Evolutionary conservation across 1,284 basidiomycete genomes (phyloP).

Genomic region (Moniliella sp.): DNA sequence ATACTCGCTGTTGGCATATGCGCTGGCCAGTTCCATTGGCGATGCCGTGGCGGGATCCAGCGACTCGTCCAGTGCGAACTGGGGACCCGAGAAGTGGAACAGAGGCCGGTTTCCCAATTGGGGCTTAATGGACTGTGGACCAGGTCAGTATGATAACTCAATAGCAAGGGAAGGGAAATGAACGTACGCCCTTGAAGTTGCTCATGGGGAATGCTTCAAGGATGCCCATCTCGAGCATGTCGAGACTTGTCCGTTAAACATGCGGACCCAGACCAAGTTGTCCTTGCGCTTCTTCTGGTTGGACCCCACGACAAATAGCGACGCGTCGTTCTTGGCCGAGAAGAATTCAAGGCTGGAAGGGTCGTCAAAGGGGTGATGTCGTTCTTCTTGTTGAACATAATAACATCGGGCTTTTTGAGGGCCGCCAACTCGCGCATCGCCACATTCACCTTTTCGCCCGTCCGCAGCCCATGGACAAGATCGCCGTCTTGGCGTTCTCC

Average conservation of each 20-base stretch:
- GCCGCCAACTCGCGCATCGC: conserved; percentile 53
- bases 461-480: conserved; percentile 78
- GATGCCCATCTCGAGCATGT: conserved; percentile 84
- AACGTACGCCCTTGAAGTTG: conserved; percentile 58
- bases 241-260: conserved; percentile 69
- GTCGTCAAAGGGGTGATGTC: conserved; percentile 70
- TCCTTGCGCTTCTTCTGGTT: conserved; percentile 85
- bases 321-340: conserved; percentile 78
- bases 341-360: conserved; percentile 64
- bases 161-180: no score
- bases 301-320: conserved; percentile 69
- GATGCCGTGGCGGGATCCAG: no score
- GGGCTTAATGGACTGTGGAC: conserved; percentile 60
- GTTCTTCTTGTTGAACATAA: conserved; percentile 90
- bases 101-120: conserved; percentile 74
- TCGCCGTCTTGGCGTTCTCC: conserved; percentile 58
- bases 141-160: no score
- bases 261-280: conserved; percentile 62
- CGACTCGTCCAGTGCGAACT: no score
- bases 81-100: conserved; percentile 65
- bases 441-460: conserved; percentile 54
- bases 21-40: no score
- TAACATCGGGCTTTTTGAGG: conserved; percentile 41
- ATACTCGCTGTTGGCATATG: no score
- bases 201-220: conserved; percentile 57